phyloP scores from a whole-genome alignment of 2,329 filamentous ascomycete genomes.

The Cytospora schulzeri region DNA sequence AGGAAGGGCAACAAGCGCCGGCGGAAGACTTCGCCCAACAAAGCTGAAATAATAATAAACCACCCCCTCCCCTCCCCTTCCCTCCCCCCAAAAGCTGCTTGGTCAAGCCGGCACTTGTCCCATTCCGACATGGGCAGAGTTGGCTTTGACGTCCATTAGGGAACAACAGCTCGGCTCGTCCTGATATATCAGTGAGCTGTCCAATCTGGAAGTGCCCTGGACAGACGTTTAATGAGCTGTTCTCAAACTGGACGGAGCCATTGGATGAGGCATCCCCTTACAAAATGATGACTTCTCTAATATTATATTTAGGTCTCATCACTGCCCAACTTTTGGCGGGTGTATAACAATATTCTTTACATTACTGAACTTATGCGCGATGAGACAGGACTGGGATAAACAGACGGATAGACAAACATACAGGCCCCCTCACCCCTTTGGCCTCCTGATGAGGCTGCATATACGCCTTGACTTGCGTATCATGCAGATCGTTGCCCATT shows the following conservation, averaged over 20 bases:
- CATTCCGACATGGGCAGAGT: neutral
- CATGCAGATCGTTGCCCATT: slow-evolving; percentile 14
- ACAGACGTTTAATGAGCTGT: slow-evolving; percentile 9
- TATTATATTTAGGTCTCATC: neutral
- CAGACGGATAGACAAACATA: neutral
- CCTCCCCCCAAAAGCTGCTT: too few species aligned
- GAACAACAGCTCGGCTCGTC: neutral
- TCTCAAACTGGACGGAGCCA: slow-evolving; percentile 8
- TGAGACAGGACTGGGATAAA: neutral
- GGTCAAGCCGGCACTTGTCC: slow-evolving; percentile 18
- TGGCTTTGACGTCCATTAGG: neutral
- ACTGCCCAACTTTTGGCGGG: too few species aligned
- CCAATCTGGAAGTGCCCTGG: slow-evolving; percentile 6
- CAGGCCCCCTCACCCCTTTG: neutral
- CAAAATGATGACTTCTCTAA: slow-evolving; percentile 3
- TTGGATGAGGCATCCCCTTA: slow-evolving; percentile 7
- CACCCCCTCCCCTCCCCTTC: too few species aligned
- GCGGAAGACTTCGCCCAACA: slow-evolving; percentile 18
- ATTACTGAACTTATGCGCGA: neutral
- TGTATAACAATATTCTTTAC: neutral
- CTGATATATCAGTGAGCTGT: neutral
- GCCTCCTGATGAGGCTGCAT: neutral
- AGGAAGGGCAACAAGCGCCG: neutral
- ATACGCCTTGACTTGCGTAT: slow-evolving; percentile 11
- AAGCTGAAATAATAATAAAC: too few species aligned